Evolutionary conservation across 192 early-diverging fungal species (phyloP).

Genomic region (Rhizoclosmatium globosum): DNA sequence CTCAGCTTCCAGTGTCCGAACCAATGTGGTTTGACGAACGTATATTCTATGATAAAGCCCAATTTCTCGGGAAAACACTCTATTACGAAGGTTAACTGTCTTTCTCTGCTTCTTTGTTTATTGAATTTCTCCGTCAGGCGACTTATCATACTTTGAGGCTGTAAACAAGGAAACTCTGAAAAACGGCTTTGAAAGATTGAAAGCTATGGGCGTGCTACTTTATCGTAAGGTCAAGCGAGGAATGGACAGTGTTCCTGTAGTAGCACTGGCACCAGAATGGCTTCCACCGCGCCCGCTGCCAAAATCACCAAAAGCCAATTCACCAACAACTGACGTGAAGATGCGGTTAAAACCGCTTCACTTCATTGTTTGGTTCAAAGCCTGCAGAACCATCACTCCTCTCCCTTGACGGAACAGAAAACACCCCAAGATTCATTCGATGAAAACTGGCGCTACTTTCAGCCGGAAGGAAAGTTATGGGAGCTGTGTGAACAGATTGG

Average conservation of each 20-base stretch:
- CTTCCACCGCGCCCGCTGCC: slow-evolving; percentile 33
- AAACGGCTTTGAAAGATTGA: slow-evolving; percentile 75
- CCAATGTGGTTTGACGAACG: slow-evolving; percentile 74
- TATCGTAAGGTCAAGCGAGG: slow-evolving; percentile 45
- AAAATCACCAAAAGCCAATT: slow-evolving; percentile 41
- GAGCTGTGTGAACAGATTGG: slow-evolving; percentile 83
- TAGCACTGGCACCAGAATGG: slow-evolving; percentile 48
- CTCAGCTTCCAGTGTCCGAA: slow-evolving; percentile 15
- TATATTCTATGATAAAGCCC: slow-evolving; percentile 72
- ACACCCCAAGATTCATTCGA: slow-evolving; percentile 37
- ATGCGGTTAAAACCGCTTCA: neutral
- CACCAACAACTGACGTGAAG: neutral
- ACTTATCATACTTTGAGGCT: slow-evolving; percentile 79
- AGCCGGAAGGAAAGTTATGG: slow-evolving; percentile 74
- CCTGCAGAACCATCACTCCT: neutral
- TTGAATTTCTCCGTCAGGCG: slow-evolving; percentile 28
- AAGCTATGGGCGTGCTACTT: slow-evolving; percentile 73
- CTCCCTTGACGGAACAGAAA: slow-evolving; percentile 16
- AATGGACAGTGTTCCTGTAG: slow-evolving; percentile 44
- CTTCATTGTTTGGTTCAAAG: neutral
- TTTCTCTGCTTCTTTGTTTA: neutral
- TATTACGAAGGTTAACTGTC: slow-evolving; percentile 80
- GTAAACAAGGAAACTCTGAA: slow-evolving; percentile 86
- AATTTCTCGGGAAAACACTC: slow-evolving; percentile 82
- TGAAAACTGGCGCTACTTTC: slow-evolving; percentile 52